Base-by-base conservation (phyloP, 2,329 filamentous ascomycete genomes). In the Penicillium aurantiogriseum region DNA sequence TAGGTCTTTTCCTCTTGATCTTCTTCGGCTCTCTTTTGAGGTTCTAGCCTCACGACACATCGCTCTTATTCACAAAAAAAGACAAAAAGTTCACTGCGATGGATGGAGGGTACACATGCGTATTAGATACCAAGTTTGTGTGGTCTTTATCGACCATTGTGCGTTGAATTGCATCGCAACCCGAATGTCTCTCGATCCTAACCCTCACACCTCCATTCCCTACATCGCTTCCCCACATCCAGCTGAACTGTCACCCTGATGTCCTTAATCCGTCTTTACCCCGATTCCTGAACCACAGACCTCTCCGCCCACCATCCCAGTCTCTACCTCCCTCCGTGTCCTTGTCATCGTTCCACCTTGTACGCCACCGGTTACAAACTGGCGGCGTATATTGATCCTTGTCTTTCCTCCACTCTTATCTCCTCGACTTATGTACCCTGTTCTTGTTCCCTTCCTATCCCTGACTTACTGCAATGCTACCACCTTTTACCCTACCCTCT, bases 31-130 rank as follows among this genome's bases (percentile, higher is more conserved):
- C 29, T 45, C 13, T 45, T 44, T n/a, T 25, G 51, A 21, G 43
- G 44, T n/a, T 49, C 51, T 54, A 23, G 25, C 39, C 55, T 56
- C 54, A 7, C 35, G 25, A 42, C 40, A 39, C 57, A 38, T 64
- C 55, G 43, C 62, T 64, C 63, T 61, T 56, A 61, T 66, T 54
- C 58, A 60, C 62, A 56, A 60, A 66, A 66, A 65, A 21, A 43
- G 61, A 61, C 62, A 66, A 66, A 33, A 64, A 63, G 59, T 60
- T 65, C 65, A 63, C 65, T 61, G 58, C 54, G 58, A 63, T 63
- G 67, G 58, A 63, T 57, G 57, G 53, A 42, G 42, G 58, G 59
- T 36, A 46, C 23, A 56, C 60, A 56, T 64, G 63, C 54, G 48
- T 67, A 59, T 63, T 58, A 64, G 65, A 66, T 66, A 67, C 63